Evolutionary conservation across 352 stramenopile genomes (phyloP).

Genomic region (Phytopythium mirpurense): DNA sequence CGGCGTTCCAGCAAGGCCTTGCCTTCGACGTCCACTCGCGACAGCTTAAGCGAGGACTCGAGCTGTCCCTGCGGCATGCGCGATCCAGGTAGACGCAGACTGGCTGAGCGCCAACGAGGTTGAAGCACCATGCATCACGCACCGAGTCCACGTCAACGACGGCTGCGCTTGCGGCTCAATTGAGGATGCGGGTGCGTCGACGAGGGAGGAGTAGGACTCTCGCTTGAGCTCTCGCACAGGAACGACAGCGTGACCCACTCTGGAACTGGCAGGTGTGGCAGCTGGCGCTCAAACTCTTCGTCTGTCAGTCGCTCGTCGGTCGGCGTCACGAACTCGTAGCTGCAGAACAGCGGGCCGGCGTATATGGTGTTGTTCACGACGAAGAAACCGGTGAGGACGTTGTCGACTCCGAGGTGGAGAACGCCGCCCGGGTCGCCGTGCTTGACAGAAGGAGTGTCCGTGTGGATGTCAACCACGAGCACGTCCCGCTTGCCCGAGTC

Average conservation of each 20-base stretch:
- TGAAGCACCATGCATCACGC: too few species aligned
- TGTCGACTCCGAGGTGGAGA: slow-evolving; percentile 22
- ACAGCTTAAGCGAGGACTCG: slow-evolving; percentile 52
- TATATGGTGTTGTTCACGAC: slow-evolving; percentile 25
- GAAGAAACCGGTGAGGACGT: slow-evolving; percentile 23
- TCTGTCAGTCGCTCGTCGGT: slow-evolving; percentile 25
- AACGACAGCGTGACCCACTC: not conserved
- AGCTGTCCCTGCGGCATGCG: slow-evolving; percentile 32
- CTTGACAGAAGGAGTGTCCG: slow-evolving; percentile 21
- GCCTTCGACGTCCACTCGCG: slow-evolving; percentile 52
- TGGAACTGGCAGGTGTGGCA: not conserved
- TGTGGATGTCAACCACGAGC: slow-evolving; percentile 26
- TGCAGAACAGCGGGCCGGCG: slow-evolving; percentile 29
- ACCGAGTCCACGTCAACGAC: too few species aligned
- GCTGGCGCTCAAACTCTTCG: slow-evolving; percentile 13
- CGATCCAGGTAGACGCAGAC: not conserved
- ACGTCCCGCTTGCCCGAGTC: slow-evolving; percentile 26
- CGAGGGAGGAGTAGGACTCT: not conserved
- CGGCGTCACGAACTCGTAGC: slow-evolving; percentile 29
- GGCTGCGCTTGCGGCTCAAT: too few species aligned
- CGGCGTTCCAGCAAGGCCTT: slow-evolving; percentile 57
- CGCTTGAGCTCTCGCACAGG: not conserved
- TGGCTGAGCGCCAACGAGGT: too few species aligned
- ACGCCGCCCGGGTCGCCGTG: slow-evolving; percentile 24
- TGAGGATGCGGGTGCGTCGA: too few species aligned